Conservation (phyloP, 192 early-diverging fungal genomes). For the Mortierella antarctica region DNA sequence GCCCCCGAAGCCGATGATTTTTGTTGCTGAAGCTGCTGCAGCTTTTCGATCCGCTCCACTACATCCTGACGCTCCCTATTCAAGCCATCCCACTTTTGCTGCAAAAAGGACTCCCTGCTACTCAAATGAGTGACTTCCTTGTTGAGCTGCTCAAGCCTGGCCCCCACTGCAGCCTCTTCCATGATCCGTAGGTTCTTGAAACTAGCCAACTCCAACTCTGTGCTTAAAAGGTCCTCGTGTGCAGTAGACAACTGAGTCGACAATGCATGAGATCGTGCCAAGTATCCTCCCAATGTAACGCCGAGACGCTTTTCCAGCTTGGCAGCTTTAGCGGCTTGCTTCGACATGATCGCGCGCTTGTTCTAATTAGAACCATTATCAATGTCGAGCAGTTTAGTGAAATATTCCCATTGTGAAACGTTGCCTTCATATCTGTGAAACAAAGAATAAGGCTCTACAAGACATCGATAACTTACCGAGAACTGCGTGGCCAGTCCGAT, state of each 20-base stretch:
- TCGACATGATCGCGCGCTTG: conserved; percentile 76
- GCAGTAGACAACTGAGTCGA: conserved; percentile 66
- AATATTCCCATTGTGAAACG: too few species aligned
- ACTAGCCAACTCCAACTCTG: conserved; percentile 67
- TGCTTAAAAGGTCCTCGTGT: conserved; percentile 68
- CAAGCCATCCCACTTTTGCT: conserved; percentile 51
- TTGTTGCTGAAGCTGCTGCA: conserved; percentile 40
- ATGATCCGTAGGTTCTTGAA: conserved; percentile 67
- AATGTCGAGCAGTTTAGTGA: not conserved
- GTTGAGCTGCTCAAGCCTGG: conserved; percentile 59
- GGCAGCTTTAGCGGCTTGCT: conserved; percentile 77
- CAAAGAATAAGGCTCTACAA: not conserved
- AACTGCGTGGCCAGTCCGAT: conserved; percentile 24
- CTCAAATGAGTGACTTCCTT: conserved; percentile 56
- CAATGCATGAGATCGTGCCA: conserved; percentile 73
- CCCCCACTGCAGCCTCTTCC: conserved; percentile 70
- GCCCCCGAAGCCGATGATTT: not conserved
- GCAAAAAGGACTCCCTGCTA: conserved; percentile 52
- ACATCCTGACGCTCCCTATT: conserved; percentile 50
- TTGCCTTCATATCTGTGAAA: too few species aligned
- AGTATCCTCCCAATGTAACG: conserved; percentile 87
- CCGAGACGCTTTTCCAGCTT: conserved; percentile 89
- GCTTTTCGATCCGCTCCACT: conserved; percentile 60
- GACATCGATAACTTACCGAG: conserved; percentile 22
- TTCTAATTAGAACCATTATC: conserved; percentile 48